Evolutionary conservation across 495 filamentous ascomycete genomes (phyloP).

Genomic region (Tuber aestivum): DNA sequence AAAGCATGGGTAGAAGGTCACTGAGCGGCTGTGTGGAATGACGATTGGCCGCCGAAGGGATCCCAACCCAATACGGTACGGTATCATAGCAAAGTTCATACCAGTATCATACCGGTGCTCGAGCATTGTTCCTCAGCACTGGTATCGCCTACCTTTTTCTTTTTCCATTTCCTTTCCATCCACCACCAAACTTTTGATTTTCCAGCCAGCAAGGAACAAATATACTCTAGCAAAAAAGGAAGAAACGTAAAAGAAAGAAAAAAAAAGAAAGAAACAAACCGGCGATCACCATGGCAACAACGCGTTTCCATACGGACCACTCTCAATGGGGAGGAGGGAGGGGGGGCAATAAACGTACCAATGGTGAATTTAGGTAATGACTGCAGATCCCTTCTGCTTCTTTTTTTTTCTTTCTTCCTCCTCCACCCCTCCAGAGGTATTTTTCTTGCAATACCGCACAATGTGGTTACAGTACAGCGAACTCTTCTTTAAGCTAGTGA

Average conservation of each 20-base stretch:
- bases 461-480: neutral
- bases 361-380: constrained; percentile 7
- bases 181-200: neutral
- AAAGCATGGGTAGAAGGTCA: neutral
- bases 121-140: neutral
- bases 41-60: neutral
- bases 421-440: neutral
- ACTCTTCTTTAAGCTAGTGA: neutral
- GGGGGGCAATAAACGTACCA: neutral
- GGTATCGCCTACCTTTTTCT: neutral
- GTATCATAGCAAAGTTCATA: constrained; percentile 11
- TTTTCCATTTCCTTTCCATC: neutral
- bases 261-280: constrained; percentile 6
- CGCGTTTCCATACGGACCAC: neutral
- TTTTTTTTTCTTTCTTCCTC: neutral
- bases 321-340: neutral
- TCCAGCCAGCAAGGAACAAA: neutral
- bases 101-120: too few species aligned
- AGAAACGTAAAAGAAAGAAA: constrained; percentile 9
- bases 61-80: constrained; percentile 14
- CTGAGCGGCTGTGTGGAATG: neutral
- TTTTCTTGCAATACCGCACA: neutral
- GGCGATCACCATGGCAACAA: neutral
- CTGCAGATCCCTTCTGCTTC: neutral
- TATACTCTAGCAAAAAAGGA: neutral